Evolutionary conservation across 208 protist genomes (phyloP).

Genomic region (Leptomonas pyrrhocoris): DNA sequence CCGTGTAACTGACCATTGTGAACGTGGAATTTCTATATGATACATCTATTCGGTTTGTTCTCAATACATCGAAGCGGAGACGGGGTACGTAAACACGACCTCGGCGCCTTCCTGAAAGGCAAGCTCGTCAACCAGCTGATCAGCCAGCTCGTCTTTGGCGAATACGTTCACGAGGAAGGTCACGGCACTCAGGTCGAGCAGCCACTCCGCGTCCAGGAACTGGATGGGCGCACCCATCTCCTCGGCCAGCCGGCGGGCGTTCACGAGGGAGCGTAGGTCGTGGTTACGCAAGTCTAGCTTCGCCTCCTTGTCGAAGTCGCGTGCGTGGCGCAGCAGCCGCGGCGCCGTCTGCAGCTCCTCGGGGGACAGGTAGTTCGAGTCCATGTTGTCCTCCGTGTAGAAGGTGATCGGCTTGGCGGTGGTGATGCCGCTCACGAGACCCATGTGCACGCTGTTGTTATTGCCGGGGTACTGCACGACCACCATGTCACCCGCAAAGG

Average conservation of each 20-base stretch:
- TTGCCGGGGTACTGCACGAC: conserved; percentile 81
- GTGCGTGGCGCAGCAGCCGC: conserved; percentile 80
- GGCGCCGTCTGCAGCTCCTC: conserved; percentile 59
- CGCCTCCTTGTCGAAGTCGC: conserved; percentile 77
- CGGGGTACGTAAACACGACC: conserved; percentile 86
- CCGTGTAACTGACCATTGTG: too few relatives aligned
- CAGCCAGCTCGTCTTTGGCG: conserved; percentile 45
- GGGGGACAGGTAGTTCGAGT: conserved; percentile 64
- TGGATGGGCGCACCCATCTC: conserved; percentile 55
- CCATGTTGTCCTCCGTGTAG: conserved; percentile 58
- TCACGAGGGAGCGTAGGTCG: conserved; percentile 65
- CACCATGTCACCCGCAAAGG: conserved; percentile 74
- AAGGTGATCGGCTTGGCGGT: conserved; percentile 77
- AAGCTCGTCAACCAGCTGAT: conserved; percentile 78
- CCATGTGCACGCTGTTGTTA: conserved; percentile 68
- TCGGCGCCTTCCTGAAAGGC: conserved; percentile 72
- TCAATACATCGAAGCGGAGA: conserved; percentile 21
- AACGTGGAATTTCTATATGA: conserved; percentile 20
- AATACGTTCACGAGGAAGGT: conserved; percentile 85
- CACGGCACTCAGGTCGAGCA: conserved; percentile 78
- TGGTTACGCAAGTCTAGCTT: conserved; percentile 71
- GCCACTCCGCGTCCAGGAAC: conserved; percentile 86
- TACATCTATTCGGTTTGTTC: conserved; percentile 16
- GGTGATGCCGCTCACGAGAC: conserved; percentile 74
- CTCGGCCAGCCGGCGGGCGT: conserved; percentile 56